Base-by-base conservation (phyloP, 2,329 filamentous ascomycete genomes). In the Monosporascus cannonballus region DNA sequence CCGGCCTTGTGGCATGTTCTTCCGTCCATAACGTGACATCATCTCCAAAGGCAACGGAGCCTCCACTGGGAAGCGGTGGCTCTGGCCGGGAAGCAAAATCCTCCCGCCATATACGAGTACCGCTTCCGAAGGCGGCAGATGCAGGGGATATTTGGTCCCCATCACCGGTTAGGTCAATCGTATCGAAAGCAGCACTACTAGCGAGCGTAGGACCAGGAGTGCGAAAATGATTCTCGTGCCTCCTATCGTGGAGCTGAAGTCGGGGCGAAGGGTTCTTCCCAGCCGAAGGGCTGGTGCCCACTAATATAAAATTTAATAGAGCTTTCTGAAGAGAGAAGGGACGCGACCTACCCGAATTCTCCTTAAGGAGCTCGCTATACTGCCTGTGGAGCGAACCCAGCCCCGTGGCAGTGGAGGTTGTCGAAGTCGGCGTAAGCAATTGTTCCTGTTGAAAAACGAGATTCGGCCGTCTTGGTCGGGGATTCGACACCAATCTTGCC, bases 401-500 rank as follows among this genome's bases (percentile, higher is more conserved):
- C 44, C 58, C 58, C 9, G 62, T 65, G 1, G 42, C 8, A 7
- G 24, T 46, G 20, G 42, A 46, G 17, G 42, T 46, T 25, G 69
- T 70, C 27, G 71, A 70, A 20, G 64, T 60, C 2, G 77, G 76
- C 0, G 73, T 75, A 9, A 72, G 69, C 42, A 74, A 67, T 48
- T 72, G 74, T 47, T 73, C 67, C 55, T 70, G 69, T 45, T 68
- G 73, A 8, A 73, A 67, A 22, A 76, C 55, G 25, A 80, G 70
- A 27, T 70, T 71, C 6, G 74, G 74, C 53, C 72, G 76, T 56
- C 71, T 79, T 5, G 71, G 65, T 56, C 69, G 74, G n/a, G 70
- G 67, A 45, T 67, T 73, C 6, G 74, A 71, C 15, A 70, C 71
- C 48, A 78, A 61, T 47, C 70, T 70, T 27, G 73, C 75, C 77